A percentile compares a stretch with the other conserved stretches of the same genome.
Conservation (phyloP, 140 eudicot species). For the Anethum foeniculum region DNA sequence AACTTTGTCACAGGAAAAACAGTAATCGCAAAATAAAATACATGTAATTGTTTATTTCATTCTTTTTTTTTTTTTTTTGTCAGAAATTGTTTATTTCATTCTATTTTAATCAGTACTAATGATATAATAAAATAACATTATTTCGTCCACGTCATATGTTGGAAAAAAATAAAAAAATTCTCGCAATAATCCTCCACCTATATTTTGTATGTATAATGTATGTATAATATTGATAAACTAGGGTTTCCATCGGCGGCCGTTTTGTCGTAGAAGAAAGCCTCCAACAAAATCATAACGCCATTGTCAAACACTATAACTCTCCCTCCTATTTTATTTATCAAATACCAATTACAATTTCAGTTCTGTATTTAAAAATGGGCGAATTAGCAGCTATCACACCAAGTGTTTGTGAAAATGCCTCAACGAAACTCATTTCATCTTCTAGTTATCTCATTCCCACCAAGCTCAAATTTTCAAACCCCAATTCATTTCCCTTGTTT, state of each 20-base stretch:
- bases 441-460: constrained; percentile 1
- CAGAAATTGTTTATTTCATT: no score
- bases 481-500: constrained; percentile 12
- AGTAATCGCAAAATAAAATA: no score
- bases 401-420: constrained; percentile 28
- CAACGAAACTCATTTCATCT: constrained; percentile 17
- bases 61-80: no score
- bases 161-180: no score
- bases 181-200: not conserved
- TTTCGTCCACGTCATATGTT: no score
- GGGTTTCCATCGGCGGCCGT: constrained; percentile 5
- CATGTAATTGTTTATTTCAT: no score
- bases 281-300: not conserved
- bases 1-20: no score
- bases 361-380: not conserved
- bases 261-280: not conserved
- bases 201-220: not conserved
- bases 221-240: not conserved
- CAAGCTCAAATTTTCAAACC: constrained; percentile 21
- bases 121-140: no score
- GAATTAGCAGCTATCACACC: constrained; percentile 18
- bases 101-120: no score
- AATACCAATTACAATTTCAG: not conserved
- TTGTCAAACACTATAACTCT: not conserved
- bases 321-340: not conserved